Evolutionary conservation across 2,329 filamentous ascomycete species (phyloP), one percentile per base, ranked within the genome.

Genomic region (Orbilia blumenaviensis): DNA sequence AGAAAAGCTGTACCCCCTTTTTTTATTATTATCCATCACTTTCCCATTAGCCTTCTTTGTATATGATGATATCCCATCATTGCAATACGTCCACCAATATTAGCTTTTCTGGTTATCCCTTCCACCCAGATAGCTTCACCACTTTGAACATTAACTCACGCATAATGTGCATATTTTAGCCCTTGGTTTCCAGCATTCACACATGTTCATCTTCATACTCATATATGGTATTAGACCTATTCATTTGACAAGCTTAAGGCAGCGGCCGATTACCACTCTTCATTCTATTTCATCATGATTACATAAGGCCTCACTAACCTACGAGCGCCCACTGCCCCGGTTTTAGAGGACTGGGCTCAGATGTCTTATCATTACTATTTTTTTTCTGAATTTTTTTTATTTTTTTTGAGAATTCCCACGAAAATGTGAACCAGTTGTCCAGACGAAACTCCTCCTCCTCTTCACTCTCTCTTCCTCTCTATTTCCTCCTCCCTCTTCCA

Each of bases 31-130:
- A 14, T 0, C 48, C n/a, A n/a, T n/a, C n/a, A 14, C 32, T 16
- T 16, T 38, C 32, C 18, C 27, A 18, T 29, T 52, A 8, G 9
- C 25, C 12, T 44, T 27, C 12, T 25, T 56, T 71, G 66, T 71
- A 63, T 46, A 44, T 42, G 42, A 32, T 62, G 48, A 23, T 61
- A 46, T 46, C 27, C 9, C 27, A 62, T 60, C 44, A 34, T 32
- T 41, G 29, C 32, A 36, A 46, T 34, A 21, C 23, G 56, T 71
- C 66, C 56, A 71, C 56, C 38, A 63, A 36, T 46, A 34, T 63
- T 29, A 23, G 3, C 23, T 46, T 32, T 44, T 58, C 61, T 63
- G 58, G 46, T 56, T 50, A 27, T 48, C 12, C n/a, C 46, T 50
- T 56, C 48, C 56, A 18, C 42, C 48, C 27, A 18, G 32, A 2